Conservation (phyloP, 2,329 filamentous ascomycete species). For the Ceratocystis papillata region DNA sequence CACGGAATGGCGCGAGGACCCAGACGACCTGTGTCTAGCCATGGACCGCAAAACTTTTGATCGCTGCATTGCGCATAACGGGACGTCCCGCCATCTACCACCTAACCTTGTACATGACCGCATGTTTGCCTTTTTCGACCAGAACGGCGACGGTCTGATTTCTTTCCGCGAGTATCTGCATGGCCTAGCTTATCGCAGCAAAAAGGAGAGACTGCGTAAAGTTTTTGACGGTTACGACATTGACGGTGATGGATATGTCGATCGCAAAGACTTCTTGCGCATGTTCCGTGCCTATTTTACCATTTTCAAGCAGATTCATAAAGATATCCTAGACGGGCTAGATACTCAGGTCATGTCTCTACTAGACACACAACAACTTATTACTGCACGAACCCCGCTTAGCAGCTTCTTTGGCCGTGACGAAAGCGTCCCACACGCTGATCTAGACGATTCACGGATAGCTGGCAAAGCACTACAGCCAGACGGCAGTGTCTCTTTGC, state of each 20-base stretch:
- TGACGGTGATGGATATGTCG: slow-evolving; percentile 75
- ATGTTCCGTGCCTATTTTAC: slow-evolving; percentile 90
- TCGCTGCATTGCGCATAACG: slow-evolving; percentile 76
- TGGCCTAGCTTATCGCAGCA: slow-evolving; percentile 60
- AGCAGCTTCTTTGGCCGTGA: slow-evolving; percentile 65
- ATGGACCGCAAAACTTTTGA: slow-evolving; percentile 93
- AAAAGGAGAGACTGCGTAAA: slow-evolving; percentile 57
- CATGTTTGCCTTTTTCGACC: slow-evolving; percentile 95
- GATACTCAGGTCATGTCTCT: slow-evolving; percentile 69
- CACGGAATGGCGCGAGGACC: slow-evolving; percentile 71
- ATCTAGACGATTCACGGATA: slow-evolving; percentile 45
- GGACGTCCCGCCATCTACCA: slow-evolving; percentile 61
- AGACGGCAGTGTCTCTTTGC: slow-evolving; percentile 54
- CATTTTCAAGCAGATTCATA: slow-evolving; percentile 78
- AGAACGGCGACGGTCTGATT: slow-evolving; percentile 77
- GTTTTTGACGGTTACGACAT: slow-evolving; percentile 88
- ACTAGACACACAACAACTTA: slow-evolving; percentile 63
- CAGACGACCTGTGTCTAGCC: slow-evolving; percentile 63
- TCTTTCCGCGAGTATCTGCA: slow-evolving; percentile 85
- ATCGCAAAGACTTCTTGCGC: slow-evolving; percentile 74
- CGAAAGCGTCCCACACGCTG: slow-evolving; percentile 53
- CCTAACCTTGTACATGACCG: slow-evolving; percentile 91
- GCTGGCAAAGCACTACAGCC: slow-evolving; percentile 55
- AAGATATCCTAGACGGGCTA: slow-evolving; percentile 66
- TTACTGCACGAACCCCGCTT: slow-evolving; percentile 63